Percentiles rank a stretch among this genome's conserved stretches.
These are phyloP conservation scores for Xylariaceae sp. DNA, from an alignment of 2,329 filamentous ascomycete species.

Conservation along the genomic window DNA sequence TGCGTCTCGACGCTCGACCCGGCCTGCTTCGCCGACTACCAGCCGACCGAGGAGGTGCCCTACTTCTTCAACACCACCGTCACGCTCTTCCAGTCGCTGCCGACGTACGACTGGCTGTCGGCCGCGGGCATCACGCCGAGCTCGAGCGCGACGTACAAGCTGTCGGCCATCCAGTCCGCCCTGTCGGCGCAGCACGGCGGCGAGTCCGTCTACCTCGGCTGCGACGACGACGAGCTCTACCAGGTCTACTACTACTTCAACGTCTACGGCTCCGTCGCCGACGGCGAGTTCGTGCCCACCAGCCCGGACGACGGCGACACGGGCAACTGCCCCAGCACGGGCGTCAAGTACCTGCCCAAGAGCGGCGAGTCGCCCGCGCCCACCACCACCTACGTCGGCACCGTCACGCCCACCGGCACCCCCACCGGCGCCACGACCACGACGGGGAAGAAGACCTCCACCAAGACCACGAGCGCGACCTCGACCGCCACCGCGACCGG, in stretches of 20 bases:
- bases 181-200: conserved; percentile 45
- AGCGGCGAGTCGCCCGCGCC: too few relatives aligned
- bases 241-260: conserved; percentile 60
- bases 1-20: conserved; percentile 64
- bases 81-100: conserved; percentile 56
- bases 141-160: conserved; percentile 48
- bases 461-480: conserved; percentile 26
- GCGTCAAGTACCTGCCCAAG: conserved; percentile 61
- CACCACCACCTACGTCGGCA: too few relatives aligned
- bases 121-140: conserved; percentile 54
- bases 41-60: conserved; percentile 54
- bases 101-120: conserved; percentile 55
- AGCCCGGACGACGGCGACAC: conserved; percentile 45
- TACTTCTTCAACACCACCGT: conserved; percentile 64
- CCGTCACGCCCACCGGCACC: too few relatives aligned
- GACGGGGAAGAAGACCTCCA: conserved; percentile 25
- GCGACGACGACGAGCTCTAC: conserved; percentile 37
- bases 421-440: conserved; percentile 17
- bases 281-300: conserved; percentile 51
- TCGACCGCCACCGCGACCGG: conserved; percentile 29
- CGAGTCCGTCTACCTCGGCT: conserved; percentile 46
- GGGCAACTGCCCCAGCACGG: conserved; percentile 53
- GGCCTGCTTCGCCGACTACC: conserved; percentile 56
- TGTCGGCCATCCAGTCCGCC: conserved; percentile 50
- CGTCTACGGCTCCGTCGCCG: conserved; percentile 48